Base-by-base conservation (phyloP, 257 asterid genomes). In the Thymus quinquecostatus region DNA sequence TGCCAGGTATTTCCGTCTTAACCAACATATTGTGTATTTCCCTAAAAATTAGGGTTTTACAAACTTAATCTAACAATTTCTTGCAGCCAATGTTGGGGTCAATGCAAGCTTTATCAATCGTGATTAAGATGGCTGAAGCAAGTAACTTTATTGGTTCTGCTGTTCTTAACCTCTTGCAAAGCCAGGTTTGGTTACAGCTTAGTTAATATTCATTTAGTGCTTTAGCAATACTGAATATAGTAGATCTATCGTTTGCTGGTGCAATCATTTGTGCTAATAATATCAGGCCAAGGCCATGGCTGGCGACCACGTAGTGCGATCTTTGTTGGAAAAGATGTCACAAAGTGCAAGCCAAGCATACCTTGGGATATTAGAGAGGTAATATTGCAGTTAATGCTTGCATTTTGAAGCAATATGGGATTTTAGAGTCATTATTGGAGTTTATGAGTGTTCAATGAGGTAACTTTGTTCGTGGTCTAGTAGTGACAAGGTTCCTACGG, bases 221-320 rank as follows among this genome's bases (percentile, higher is more conserved):
- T 70, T 40, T 34, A 36, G 68, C 53, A 30, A 63, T 68, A 48
- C 29, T 64, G 55, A 51, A 70, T 64, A 21, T 10, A 34, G 50
- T 41, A 64, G 57, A 33, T 44, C 30, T 29, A 33, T 75, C 51
- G 63, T 64, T 68, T 79, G 50, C 78, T 65, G 30, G 69, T 77
- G 12, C 12, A 68, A 41, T 68, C 66, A 67, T 69, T 66, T 74
- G 60, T 59, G 33, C 60, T 58, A 58, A 67, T 69, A 59, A 77
- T 50, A 82, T 68, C 85, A 92, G 98, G 96, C 97, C 69, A 92
- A 89, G 84, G 99, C 95, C 80, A 88, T 91, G 99, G 96, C 96
- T 55, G 99, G 99, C 72, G 97, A 95, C 78, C 98, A 89, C 64
- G 88, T 89, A 62, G 96, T 91, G 78, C 87, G 98, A 81, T 95